These are phyloP conservation scores for Hyphochytrium catenoides DNA, from an alignment of 352 stramenopile species.

Conservation along the genomic window DNA sequence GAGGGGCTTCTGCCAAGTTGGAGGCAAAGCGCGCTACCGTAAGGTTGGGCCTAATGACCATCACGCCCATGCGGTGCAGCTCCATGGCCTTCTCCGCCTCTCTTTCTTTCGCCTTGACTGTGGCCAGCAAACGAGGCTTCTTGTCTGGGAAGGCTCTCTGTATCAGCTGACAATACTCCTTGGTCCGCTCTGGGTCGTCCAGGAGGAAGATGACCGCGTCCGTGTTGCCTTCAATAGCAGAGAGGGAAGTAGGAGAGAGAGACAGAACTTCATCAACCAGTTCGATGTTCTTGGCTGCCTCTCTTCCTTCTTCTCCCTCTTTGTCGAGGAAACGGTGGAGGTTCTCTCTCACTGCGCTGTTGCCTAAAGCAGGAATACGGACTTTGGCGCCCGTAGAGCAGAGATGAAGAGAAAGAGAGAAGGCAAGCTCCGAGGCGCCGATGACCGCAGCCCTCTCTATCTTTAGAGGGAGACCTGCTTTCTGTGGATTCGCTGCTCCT, in stretches of 20 bases:
- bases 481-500: background rate
- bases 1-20: too few species aligned
- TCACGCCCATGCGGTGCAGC: conserved; percentile 19
- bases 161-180: conserved; percentile 24
- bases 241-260: conserved; percentile 9
- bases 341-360: conserved; percentile 27
- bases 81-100: conserved; percentile 16
- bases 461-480: conserved; percentile 10
- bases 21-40: conserved; percentile 32
- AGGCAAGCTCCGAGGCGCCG: conserved; percentile 28
- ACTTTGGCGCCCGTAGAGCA: conserved; percentile 31
- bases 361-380: conserved; percentile 26
- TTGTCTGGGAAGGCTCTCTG: conserved; percentile 14
- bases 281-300: conserved; percentile 34
- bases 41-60: conserved; percentile 33
- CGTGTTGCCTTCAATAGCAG: conserved; percentile 15
- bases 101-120: too few species aligned
- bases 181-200: conserved; percentile 16
- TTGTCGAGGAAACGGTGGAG: conserved; percentile 26
- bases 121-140: conserved; percentile 25
- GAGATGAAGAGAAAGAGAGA: conserved; percentile 29
- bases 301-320: conserved; percentile 20
- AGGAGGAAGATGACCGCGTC: conserved; percentile 27
- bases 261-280: conserved; percentile 23
- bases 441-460: conserved; percentile 25